Conservation (phyloP, 208 protist species). For the Novymonas esmeraldas region DNA sequence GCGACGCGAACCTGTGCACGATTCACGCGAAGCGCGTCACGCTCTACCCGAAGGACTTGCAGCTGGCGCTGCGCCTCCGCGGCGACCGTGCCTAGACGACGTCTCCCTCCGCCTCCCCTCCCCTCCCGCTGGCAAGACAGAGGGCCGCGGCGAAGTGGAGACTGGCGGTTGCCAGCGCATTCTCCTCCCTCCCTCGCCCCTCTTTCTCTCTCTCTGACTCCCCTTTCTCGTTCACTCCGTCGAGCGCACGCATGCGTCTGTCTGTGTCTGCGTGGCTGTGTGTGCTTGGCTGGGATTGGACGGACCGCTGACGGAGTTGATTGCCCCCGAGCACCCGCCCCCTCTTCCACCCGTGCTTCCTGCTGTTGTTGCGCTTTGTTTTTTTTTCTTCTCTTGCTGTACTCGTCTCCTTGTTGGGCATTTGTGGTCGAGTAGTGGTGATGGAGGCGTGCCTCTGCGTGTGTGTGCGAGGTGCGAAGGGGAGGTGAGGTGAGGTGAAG, state of each 20-base stretch:
- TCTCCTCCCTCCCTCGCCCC: not conserved
- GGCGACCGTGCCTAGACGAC: not conserved
- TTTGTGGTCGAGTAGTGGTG: not conserved
- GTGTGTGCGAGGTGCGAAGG: too few species aligned
- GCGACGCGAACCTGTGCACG: constrained; percentile 97
- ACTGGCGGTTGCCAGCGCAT: not conserved
- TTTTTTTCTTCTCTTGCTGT: not conserved
- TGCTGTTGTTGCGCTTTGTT: not conserved
- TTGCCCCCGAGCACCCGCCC: too few species aligned
- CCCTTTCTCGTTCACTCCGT: not conserved
- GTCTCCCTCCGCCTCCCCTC: too few species aligned
- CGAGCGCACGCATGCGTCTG: not conserved
- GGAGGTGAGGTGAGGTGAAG: too few species aligned
- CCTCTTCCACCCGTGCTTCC: not conserved
- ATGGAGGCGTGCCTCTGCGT: too few species aligned
- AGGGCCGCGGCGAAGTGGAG: too few species aligned
- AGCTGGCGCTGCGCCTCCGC: constrained; percentile 97
- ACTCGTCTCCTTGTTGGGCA: not conserved
- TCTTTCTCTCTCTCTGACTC: not conserved
- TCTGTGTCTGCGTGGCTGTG: not conserved
- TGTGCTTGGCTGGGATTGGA: not conserved
- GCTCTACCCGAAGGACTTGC: constrained; percentile 99
- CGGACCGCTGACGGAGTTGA: not conserved
- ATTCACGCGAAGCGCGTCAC: constrained; percentile 99
- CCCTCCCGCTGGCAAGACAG: too few species aligned